A percentile compares a stretch with the other conserved stretches of the same genome.
Evolutionary conservation across 495 filamentous ascomycete species (phyloP).

Genomic region (Elasticomyces elasticus): DNA sequence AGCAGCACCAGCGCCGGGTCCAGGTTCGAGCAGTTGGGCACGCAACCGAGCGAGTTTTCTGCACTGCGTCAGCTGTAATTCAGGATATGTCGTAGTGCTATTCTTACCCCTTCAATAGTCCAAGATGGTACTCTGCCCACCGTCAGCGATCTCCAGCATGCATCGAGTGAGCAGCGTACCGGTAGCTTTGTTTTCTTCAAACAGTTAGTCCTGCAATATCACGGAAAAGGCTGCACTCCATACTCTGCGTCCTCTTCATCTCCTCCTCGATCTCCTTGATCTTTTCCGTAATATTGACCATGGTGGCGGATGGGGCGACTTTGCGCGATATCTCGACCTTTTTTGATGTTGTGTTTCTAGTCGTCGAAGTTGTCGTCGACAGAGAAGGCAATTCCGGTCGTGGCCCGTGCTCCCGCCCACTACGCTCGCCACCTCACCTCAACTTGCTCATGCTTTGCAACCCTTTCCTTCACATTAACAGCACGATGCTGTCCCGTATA

Average conservation of each 20-base stretch:
- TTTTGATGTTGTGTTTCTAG: background rate
- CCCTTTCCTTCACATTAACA: no score
- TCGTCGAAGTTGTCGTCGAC: no score
- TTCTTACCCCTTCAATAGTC: constrained; percentile 85
- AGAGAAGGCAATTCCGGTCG: no score
- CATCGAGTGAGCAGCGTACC: constrained; percentile 45
- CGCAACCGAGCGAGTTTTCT: constrained; percentile 94
- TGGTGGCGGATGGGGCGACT: constrained; percentile 43
- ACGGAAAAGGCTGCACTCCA: constrained; percentile 15
- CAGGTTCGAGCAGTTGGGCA: constrained; percentile 90
- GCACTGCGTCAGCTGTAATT: constrained; percentile 1
- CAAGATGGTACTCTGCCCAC: constrained; percentile 84
- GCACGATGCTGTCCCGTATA: no score
- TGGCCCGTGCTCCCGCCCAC: no score
- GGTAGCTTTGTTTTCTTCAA: constrained; percentile 94
- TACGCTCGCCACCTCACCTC: no score
- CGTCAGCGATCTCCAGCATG: constrained; percentile 20
- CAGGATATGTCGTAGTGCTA: no score
- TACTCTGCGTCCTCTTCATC: constrained; percentile 98
- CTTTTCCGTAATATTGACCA: constrained; percentile 99
- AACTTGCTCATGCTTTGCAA: no score
- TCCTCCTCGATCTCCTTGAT: constrained; percentile 99
- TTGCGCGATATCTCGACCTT: background rate
- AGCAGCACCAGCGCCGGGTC: constrained; percentile 60
- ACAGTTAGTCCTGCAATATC: constrained; percentile 22